Conservation (phyloP, 495 filamentous ascomycete species). For the Daldinia loculata region DNA sequence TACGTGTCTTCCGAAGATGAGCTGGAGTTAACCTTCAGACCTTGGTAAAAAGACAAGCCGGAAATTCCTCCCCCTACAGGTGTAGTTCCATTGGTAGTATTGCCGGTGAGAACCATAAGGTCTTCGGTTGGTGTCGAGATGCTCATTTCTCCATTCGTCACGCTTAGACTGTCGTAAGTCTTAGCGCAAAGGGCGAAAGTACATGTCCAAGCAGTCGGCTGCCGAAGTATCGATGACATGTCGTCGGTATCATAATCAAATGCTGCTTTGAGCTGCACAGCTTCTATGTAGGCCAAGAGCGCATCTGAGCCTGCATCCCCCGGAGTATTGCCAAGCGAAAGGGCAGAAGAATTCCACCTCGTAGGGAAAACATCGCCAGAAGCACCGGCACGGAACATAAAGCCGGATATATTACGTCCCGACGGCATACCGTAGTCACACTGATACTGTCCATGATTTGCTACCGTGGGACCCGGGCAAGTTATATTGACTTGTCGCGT, state of each 20-base stretch:
- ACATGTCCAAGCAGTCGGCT: conserved; percentile 3
- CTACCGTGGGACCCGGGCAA: neutral
- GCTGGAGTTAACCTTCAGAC: neutral
- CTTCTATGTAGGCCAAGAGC: neutral
- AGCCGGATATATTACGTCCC: neutral
- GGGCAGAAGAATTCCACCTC: conserved; percentile 5
- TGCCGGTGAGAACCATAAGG: neutral
- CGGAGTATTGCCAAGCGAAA: neutral
- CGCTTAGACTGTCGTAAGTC: neutral
- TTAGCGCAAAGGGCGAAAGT: neutral
- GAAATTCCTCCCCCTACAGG: neutral
- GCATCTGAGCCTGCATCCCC: neutral
- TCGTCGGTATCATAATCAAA: neutral
- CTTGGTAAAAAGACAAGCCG: neutral
- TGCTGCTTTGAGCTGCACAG: neutral
- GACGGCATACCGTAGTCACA: conserved; percentile 12
- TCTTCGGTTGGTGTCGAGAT: neutral
- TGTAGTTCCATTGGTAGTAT: neutral
- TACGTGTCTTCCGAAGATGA: neutral
- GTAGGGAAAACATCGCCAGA: neutral
- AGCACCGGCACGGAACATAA: neutral
- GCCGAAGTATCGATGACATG: neutral
- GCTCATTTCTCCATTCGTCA: conserved; percentile 1
- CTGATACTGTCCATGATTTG: neutral
- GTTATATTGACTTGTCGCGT: conserved; percentile 1